Evolutionary conservation across 2,329 filamentous ascomycete genomes (phyloP).

Genomic region (Dactylellina sp.): DNA sequence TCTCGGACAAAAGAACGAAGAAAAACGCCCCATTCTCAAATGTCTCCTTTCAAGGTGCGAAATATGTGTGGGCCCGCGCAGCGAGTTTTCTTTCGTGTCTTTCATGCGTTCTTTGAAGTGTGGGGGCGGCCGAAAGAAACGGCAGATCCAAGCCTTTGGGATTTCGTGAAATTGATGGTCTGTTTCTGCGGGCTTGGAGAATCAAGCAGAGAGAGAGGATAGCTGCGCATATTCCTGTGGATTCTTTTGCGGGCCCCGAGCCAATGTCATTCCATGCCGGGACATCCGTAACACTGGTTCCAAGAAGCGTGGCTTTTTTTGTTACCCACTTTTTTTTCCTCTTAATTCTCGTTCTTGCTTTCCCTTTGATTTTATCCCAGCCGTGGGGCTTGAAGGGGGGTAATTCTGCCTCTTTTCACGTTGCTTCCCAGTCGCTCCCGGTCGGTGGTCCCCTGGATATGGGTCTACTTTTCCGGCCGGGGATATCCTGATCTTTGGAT

Average conservation of each 20-base stretch:
- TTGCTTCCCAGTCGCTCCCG: constrained; percentile 7
- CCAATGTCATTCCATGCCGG: constrained; percentile 49
- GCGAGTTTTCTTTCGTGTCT: not conserved
- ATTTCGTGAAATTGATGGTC: constrained; percentile 33
- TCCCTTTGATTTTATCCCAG: constrained; percentile 38
- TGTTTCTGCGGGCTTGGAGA: not conserved
- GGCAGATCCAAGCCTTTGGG: constrained; percentile 47
- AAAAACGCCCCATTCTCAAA: too few species aligned
- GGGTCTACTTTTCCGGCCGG: constrained; percentile 31
- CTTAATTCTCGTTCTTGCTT: not conserved
- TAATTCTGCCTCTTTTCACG: constrained; percentile 15
- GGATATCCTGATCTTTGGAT: constrained; percentile 11
- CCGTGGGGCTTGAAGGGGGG: constrained; percentile 49
- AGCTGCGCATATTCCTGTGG: constrained; percentile 24
- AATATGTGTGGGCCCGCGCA: too few species aligned
- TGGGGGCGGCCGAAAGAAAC: constrained; percentile 36
- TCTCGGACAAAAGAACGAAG: constrained; percentile 15
- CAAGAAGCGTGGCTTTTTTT: constrained; percentile 17
- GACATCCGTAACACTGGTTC: constrained; percentile 29
- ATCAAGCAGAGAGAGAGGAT: not conserved
- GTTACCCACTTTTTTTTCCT: constrained; percentile 15
- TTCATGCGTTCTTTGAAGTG: constrained; percentile 13
- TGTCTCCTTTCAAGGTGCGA: not conserved
- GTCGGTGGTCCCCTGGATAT: constrained; percentile 18
- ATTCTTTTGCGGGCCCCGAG: constrained; percentile 40